Evolutionary conservation across 2,329 filamentous ascomycete species (phyloP), one percentile per base, ranked within the genome.

Genomic region (Stachybotrys chartarum): DNA sequence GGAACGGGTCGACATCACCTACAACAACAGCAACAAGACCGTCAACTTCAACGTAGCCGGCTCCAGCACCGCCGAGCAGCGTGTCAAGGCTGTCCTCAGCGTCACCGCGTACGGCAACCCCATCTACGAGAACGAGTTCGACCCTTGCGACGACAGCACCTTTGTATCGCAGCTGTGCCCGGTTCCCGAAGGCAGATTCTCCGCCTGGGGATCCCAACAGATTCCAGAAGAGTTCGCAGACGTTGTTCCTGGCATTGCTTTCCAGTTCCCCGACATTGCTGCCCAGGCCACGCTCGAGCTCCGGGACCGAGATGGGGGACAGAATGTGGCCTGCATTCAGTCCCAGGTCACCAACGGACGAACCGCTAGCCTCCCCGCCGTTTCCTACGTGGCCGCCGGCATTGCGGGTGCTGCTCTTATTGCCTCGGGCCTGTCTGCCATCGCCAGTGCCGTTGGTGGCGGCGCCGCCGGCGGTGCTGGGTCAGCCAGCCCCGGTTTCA

Each of bases 331-430:
- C 24, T 99, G 94, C 70, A 86, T 97, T 52, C 77, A 88, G 63
- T 91, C 92, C 0, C 77, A 83, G 47, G 85, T 99, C 56, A 84
- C 82, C 60, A 99, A 99, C 69, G 93, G 92, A 63, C 95, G 96
- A 75, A 90, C 91, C 1, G 82, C 88, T 52, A 81, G 80, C 55
- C 76, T 92, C 1, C 79, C 88, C 2, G 89, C 86, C 3, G 89
- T 97, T 1, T 86, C 89, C 1, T 97, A 94, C 69, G 78, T 91
- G 45, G 91, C 92, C 1, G 91, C 85, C 7, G 90, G 90, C 57
- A 82, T 97, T 53, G 90, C 91, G 18, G 93, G 87, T n/a, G 90
- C 85, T 32, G 92, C 94, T 16, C 75, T 97, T 7, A 73, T 87
- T 5, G 72, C 95, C 46, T 85, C 86, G 10, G 90, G 90, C 17